Evolutionary conservation across 768 basidiomycete species (phyloP), one percentile per base, ranked within the genome.

Genomic region (Lactarius sp.): DNA sequence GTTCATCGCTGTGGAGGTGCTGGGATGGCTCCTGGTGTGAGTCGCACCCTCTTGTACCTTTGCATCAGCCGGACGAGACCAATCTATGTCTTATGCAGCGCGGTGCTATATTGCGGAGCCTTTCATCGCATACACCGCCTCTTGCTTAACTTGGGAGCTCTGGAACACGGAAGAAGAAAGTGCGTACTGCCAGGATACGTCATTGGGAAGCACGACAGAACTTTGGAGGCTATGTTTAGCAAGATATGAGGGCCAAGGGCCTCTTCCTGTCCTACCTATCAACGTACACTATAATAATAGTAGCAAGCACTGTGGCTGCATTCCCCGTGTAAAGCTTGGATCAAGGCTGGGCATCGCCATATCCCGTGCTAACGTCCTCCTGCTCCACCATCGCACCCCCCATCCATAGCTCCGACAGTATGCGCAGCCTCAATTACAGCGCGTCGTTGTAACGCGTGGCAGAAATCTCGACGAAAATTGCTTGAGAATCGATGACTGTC

Each of bases 1-100:
- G 36, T 67, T 59, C 10, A 47, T 60, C 22, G 66, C 66, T 16
- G 56, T 67, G 1, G 55, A 67, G 41, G 63, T 65, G 6, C 51
- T 67, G 34, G 66, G 66, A 14, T 67, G 66, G 66, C 42, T 64
- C 46, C 18, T 67, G 22, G 66, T 67, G 66, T 67, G 31, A 55
- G 66, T 67, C 1, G 18, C 34, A 13, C 16, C 27, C 33, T 13
- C 44, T 34, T 31, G 42, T 44, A 18, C 27, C 22, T 51, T 27
- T 27, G 27, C 27, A 3, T 27, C 1, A 27, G 27, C 2, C 33
- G 56, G 44, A 31, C 5, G 8, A 13, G 20, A 22, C 36, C 8
- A 20, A 36, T n/a, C n/a, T 6, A 6, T 55, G 22, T 34, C 22
- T 36, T 49, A 6, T 42, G 31, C 51, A 64, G 63, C 18, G 46